Conservation (phyloP, 306 rosid genomes). For the Dryas octopetala region DNA sequence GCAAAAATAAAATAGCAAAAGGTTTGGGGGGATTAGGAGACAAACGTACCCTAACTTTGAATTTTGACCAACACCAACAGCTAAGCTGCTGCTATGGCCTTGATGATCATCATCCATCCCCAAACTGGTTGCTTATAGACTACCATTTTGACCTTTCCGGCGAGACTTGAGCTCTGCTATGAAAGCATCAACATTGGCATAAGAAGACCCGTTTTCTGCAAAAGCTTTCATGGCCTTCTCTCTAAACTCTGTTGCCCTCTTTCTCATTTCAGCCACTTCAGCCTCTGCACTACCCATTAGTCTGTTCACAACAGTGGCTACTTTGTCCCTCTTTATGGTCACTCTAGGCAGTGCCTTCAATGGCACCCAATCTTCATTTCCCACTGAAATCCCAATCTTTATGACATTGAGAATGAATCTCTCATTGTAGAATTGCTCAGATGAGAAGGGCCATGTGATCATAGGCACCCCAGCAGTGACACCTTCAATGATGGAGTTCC, state of each 20-base stretch:
- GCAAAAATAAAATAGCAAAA: background rate
- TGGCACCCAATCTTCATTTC: conserved; percentile 29
- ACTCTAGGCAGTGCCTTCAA: conserved; percentile 13
- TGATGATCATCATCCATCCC: background rate
- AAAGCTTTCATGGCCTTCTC: conserved; percentile 19
- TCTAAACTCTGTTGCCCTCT: conserved; percentile 9
- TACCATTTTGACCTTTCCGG: conserved; percentile 8
- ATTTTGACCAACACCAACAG: background rate
- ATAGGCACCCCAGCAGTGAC: conserved; percentile 30
- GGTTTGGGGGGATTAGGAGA: background rate
- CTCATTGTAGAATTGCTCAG: conserved; percentile 36
- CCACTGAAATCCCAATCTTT: conserved; percentile 20
- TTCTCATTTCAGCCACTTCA: conserved; percentile 17
- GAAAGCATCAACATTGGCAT: conserved; percentile 6
- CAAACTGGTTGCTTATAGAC: background rate
- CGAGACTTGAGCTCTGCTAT: conserved; percentile 17
- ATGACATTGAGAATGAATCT: conserved; percentile 18
- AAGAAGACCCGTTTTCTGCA: conserved; percentile 28
- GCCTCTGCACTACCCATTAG: conserved; percentile 21
- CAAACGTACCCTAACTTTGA: background rate
- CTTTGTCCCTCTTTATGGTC: conserved; percentile 18
- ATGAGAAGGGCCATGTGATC: conserved; percentile 32
- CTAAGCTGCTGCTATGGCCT: background rate
- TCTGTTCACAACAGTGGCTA: conserved; percentile 15
- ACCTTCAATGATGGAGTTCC: conserved; percentile 33